phyloP scores from a whole-genome alignment of 805 yeast genomes.

The Suhomyces emberorum region DNA sequence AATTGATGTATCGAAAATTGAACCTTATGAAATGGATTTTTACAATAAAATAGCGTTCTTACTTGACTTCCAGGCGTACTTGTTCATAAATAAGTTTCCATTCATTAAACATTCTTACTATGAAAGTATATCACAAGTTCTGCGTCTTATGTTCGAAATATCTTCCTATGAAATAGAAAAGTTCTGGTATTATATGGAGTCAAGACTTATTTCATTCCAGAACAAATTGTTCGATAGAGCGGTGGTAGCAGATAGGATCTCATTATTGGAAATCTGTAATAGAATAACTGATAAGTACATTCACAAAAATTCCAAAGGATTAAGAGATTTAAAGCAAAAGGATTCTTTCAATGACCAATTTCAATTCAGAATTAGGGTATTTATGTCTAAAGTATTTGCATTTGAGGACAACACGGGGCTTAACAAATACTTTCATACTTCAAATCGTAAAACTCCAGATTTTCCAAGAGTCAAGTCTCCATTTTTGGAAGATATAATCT shows the following conservation, averaged over 20 bases:
- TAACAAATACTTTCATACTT: conserved; percentile 34
- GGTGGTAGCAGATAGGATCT: conserved; percentile 33
- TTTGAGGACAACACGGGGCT: conserved; percentile 45
- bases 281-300: conserved; percentile 31
- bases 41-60: conserved; percentile 18
- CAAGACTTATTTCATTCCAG: conserved; percentile 23
- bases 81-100: conserved; percentile 14
- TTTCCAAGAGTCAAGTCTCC: conserved; percentile 18
- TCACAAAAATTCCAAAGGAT: conserved; percentile 16
- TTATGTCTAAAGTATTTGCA: conserved; percentile 30
- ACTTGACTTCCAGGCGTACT: conserved; percentile 25
- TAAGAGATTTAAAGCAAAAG: conserved; percentile 29
- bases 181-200: conserved; percentile 40
- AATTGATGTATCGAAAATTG: too few species aligned
- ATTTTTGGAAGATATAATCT: conserved; percentile 32
- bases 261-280: conserved; percentile 39
- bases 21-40: conserved; percentile 7
- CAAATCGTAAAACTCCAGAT: conserved; percentile 26
- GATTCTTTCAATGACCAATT: conserved; percentile 39
- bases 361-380: conserved; percentile 33
- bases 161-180: conserved; percentile 18
- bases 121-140: conserved; percentile 20
- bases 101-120: conserved; percentile 24
- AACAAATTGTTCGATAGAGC: conserved; percentile 25
- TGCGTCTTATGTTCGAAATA: conserved; percentile 20